Conservation (phyloP, 1,284 basidiomycete species). For the Boletus chippewaensis region DNA sequence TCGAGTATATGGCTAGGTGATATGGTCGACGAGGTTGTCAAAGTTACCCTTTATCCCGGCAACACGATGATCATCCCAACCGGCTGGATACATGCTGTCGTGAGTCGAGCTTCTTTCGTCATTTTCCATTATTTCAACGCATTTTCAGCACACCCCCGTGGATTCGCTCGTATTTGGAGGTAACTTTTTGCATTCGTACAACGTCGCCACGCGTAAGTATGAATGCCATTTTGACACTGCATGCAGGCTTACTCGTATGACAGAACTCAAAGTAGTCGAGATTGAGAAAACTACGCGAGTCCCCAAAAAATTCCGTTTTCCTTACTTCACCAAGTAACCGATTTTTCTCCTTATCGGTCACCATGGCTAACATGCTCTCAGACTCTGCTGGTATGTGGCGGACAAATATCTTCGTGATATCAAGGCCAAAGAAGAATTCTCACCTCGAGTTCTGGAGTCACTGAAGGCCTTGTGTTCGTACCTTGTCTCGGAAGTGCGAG, state of each 20-base stretch:
- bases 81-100: conserved; percentile 97
- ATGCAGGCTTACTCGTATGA: conserved; percentile 3
- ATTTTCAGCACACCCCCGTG: conserved; percentile 71
- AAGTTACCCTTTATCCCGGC: conserved; percentile 74
- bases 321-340: conserved; percentile 70
- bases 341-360: conserved; percentile 5
- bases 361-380: conserved; percentile 28
- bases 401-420: conserved; percentile 72
- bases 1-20: conserved; percentile 88
- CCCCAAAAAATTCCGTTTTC: conserved; percentile 92
- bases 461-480: conserved; percentile 67
- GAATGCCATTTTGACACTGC: neutral
- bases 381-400: conserved; percentile 86
- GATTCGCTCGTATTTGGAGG: conserved; percentile 96
- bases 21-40: conserved; percentile 81
- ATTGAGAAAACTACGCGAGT: conserved; percentile 93
- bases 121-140: neutral
- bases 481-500: conserved; percentile 69
- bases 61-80: conserved; percentile 97
- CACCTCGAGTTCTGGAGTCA: conserved; percentile 63
- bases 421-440: conserved; percentile 54
- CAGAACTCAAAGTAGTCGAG: conserved; percentile 81
- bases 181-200: conserved; percentile 90
- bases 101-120: conserved; percentile 37
- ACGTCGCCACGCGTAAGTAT: conserved; percentile 64